Percentiles rank a stretch among this genome's conserved stretches.
Conservation (phyloP, 129 eudicot genomes). For the Escallonia herrerae region DNA sequence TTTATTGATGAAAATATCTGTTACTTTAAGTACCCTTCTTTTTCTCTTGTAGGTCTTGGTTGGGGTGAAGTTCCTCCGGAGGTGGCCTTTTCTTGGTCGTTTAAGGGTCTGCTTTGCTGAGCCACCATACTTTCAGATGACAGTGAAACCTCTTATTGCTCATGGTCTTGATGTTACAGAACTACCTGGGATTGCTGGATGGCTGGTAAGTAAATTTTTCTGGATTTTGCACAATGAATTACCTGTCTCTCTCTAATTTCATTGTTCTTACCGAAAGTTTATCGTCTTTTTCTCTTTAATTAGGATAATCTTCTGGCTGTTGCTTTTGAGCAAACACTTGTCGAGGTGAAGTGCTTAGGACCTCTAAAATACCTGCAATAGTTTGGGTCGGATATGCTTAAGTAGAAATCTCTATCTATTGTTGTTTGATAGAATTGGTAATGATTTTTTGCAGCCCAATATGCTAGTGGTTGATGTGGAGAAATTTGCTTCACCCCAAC, state of each 20-base stretch:
- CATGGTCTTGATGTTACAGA: constrained; percentile 96
- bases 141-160: constrained; percentile 83
- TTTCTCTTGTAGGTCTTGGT: constrained; percentile 52
- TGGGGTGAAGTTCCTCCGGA: constrained; percentile 79
- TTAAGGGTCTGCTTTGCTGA: constrained; percentile 82
- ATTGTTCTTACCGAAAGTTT: neutral
- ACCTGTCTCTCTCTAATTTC: neutral
- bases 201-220: constrained; percentile 53
- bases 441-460: constrained; percentile 66
- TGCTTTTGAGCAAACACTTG: constrained; percentile 88
- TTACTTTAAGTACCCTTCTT: neutral
- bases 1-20: too few species aligned
- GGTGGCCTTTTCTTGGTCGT: constrained; percentile 86
- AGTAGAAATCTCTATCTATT: neutral
- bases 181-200: constrained; percentile 94
- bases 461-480: constrained; percentile 96
- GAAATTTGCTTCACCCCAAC: constrained; percentile 64
- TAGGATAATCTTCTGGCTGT: constrained; percentile 79
- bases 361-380: neutral
- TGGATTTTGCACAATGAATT: neutral
- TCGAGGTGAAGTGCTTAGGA: constrained; percentile 51
- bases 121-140: constrained; percentile 94
- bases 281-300: constrained; percentile 5
- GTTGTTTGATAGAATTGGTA: neutral
- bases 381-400: neutral